phyloP scores from a whole-genome alignment of 2,329 filamentous ascomycete species.

The Fusarium pilosicola region DNA sequence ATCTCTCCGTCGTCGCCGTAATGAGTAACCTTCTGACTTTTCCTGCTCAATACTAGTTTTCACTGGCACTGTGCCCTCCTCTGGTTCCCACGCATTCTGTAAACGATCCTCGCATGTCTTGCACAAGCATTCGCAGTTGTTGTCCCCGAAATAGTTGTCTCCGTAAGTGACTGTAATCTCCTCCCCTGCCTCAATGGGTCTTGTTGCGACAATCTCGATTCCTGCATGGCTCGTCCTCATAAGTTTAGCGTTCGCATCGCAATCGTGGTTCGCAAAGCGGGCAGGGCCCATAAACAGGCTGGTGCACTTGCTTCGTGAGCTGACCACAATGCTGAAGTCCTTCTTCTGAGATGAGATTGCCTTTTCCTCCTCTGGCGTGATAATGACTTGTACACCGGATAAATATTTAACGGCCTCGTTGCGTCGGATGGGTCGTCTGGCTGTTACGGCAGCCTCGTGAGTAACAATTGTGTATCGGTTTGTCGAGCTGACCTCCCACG shows the following conservation, averaged over 20 bases:
- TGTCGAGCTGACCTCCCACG: conserved; percentile 90
- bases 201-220: conserved; percentile 88
- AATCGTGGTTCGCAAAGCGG: conserved; percentile 97
- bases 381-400: conserved; percentile 88
- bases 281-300: conserved; percentile 95
- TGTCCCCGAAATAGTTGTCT: conserved; percentile 93
- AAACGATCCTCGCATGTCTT: conserved; percentile 80
- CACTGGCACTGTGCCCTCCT: conserved; percentile 57
- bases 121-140: conserved; percentile 96
- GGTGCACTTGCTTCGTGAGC: conserved; percentile 87
- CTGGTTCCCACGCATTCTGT: conserved; percentile 83
- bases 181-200: conserved; percentile 85
- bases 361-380: conserved; percentile 90
- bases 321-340: conserved; percentile 97
- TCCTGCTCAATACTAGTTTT: conserved; percentile 65
- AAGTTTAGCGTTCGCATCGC: conserved; percentile 88
- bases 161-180: conserved; percentile 98
- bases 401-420: conserved; percentile 92
- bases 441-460: conserved; percentile 88
- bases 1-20: conserved; percentile 65
- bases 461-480: conserved; percentile 94
- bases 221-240: conserved; percentile 85
- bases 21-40: conserved; percentile 60
- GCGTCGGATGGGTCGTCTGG: conserved; percentile 79
- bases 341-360: conserved; percentile 83